phyloP scores from a whole-genome alignment of 805 yeast species.

The Barnettozyma botsteinii region DNA sequence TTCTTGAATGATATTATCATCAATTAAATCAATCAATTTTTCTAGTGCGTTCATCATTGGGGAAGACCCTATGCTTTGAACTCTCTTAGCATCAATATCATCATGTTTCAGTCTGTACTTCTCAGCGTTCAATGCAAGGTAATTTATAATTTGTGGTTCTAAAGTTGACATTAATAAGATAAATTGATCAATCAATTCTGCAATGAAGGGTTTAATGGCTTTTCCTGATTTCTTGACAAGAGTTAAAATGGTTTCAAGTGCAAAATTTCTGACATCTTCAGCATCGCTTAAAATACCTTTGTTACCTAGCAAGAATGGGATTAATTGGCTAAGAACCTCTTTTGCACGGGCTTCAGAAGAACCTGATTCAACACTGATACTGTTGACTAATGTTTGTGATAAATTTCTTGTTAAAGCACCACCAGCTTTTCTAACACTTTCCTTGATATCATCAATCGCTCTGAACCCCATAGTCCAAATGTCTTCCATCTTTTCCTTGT shows the following conservation, averaged over 20 bases:
- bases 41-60: slow-evolving; percentile 90
- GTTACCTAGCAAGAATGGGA: slow-evolving; percentile 76
- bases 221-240: slow-evolving; percentile 60
- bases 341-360: slow-evolving; percentile 36
- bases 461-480: slow-evolving; percentile 89
- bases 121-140: slow-evolving; percentile 79
- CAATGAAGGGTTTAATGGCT: slow-evolving; percentile 60
- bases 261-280: slow-evolving; percentile 72
- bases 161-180: slow-evolving; percentile 71
- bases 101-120: slow-evolving; percentile 70
- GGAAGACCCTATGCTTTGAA: slow-evolving; percentile 67
- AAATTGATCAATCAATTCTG: slow-evolving; percentile 63
- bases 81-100: slow-evolving; percentile 72
- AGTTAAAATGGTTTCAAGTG: slow-evolving; percentile 68
- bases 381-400: slow-evolving; percentile 54
- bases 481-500: slow-evolving; percentile 48
- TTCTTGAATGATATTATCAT: slow-evolving; percentile 34
- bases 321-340: slow-evolving; percentile 45
- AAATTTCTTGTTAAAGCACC: slow-evolving; percentile 58
- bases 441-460: slow-evolving; percentile 89
- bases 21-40: slow-evolving; percentile 52
- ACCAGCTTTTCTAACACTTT: slow-evolving; percentile 84
- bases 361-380: slow-evolving; percentile 43
- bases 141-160: slow-evolving; percentile 88
- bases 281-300: slow-evolving; percentile 82